Evolutionary conservation across 495 filamentous ascomycete genomes (phyloP), one percentile per base, ranked within the genome.

Genomic region (Penicillium argentinense): DNA sequence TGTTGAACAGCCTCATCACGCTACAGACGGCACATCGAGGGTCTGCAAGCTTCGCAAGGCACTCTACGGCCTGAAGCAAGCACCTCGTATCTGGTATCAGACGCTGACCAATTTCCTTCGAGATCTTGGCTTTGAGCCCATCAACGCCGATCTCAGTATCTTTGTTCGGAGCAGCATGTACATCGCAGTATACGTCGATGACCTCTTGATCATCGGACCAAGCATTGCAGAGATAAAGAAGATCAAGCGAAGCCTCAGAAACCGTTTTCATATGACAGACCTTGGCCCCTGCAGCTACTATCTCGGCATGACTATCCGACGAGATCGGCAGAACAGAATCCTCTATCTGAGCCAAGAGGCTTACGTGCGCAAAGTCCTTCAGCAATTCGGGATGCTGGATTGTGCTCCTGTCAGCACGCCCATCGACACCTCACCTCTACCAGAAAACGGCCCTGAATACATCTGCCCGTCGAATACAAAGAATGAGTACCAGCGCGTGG

Each of bases 51-150:
- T 69, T 21, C 40, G 45, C 19, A 45, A 57, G 43, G 68, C 63
- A 9, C 44, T 75, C 9, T 75, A 76, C 38, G 58, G 67, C 8
- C 56, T 75, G 2, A 76, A 74, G 40, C 56, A 76, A 54, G 56
- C 64, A 11, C 65, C 63, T 27, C 45, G 58, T 1, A 51, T 63
- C 28, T 74, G 53, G 63, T 73, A 71, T 42, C 33, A 62, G 28
- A 68, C 47, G 11, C 51, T 73, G 1, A 49, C 42, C 3, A 56
- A 56, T 12, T 68, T 61, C 45, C 55, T 73, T 16, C 49, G 49
- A 11, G 44, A 28, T 11, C 46, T 59, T 23, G 53, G 62, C 29
- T 73, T 64, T 26, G 29, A 48, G 36, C 48, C 47, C 1, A 43
- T 66, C 28, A 46, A 17, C 32, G 19, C 47, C 18, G 53, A 71